These are phyloP conservation scores for Paramecium pentaurelia DNA, from an alignment of 73 alveolate genomes.

Conservation along the genomic window DNA sequence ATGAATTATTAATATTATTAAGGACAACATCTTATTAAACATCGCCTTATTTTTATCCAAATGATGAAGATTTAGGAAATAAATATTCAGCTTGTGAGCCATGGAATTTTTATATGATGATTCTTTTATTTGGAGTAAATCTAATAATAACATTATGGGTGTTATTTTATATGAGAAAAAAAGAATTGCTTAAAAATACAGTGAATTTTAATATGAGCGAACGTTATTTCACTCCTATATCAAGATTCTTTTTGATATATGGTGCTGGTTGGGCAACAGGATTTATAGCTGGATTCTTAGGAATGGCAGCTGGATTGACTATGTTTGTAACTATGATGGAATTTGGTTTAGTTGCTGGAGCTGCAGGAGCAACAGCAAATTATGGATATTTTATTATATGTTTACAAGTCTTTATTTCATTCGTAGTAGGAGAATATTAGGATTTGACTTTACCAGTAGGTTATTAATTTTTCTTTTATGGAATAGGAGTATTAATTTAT, in stretches of 20 bases:
- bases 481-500: not conserved
- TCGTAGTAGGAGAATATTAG: not conserved
- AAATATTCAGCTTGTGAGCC: not conserved
- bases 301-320: constrained; percentile 34
- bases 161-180: not conserved
- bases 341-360: constrained; percentile 10
- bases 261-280: constrained; percentile 21
- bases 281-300: constrained; percentile 24
- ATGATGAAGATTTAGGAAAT: not conserved
- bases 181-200: not conserved
- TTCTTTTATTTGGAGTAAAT: not conserved
- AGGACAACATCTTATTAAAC: not conserved
- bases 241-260: not conserved
- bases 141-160: not conserved
- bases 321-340: constrained; percentile 30
- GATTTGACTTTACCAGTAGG: not conserved
- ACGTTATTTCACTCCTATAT: constrained; percentile 6
- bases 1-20: not conserved
- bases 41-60: not conserved
- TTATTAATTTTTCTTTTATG: not conserved
- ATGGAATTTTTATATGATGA: constrained; percentile 21
- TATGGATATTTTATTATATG: not conserved
- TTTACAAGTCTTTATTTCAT: not conserved
- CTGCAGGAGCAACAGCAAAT: constrained; percentile 41
- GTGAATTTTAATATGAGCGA: not conserved